These are phyloP conservation scores for Solanum megistacrolobum DNA, from an alignment of 257 asterid species.

Conservation along the genomic window DNA sequence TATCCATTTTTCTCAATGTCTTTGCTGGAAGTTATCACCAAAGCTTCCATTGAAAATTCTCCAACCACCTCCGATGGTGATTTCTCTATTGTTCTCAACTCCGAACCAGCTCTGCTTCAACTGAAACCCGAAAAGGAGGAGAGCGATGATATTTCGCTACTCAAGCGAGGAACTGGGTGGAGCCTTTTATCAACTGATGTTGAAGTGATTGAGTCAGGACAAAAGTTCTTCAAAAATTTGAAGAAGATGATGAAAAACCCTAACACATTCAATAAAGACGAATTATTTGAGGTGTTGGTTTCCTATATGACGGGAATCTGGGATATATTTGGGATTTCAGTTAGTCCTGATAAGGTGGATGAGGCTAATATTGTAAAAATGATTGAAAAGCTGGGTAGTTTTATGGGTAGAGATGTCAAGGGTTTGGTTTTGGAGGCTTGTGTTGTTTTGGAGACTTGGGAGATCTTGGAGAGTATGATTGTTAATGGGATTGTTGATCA, in stretches of 20 bases:
- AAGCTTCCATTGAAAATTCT: conserved; percentile 31
- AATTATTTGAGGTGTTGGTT: conserved; percentile 29
- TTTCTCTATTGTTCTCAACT: conserved; percentile 49
- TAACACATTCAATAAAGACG: conserved; percentile 29
- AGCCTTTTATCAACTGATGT: conserved; percentile 34
- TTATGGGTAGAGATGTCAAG: conserved; percentile 54
- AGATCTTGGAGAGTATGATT: conserved; percentile 44
- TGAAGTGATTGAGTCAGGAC: conserved; percentile 34
- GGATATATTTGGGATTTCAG: conserved; percentile 26
- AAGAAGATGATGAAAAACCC: conserved; percentile 37
- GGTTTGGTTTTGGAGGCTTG: conserved; percentile 55
- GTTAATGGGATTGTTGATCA: conserved; percentile 47
- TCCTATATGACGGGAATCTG: conserved; percentile 35
- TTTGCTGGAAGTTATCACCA: conserved; percentile 53
- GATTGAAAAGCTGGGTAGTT: conserved; percentile 40
- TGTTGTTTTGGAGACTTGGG: conserved; percentile 53
- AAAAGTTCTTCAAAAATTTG: conserved; percentile 28
- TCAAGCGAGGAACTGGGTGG: conserved; percentile 46
- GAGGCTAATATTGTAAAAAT: conserved; percentile 26
- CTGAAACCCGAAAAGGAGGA: conserved; percentile 39
- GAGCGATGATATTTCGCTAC: conserved; percentile 11
- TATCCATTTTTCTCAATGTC: conserved; percentile 24
- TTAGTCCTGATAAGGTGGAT: conserved; percentile 8
- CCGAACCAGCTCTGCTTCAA: conserved; percentile 31
- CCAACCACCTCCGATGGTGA: conserved; percentile 14